Evolutionary conservation across 371 early-diverging fungal genomes (phyloP).

Genomic region (Actinomortierella ambigua): DNA sequence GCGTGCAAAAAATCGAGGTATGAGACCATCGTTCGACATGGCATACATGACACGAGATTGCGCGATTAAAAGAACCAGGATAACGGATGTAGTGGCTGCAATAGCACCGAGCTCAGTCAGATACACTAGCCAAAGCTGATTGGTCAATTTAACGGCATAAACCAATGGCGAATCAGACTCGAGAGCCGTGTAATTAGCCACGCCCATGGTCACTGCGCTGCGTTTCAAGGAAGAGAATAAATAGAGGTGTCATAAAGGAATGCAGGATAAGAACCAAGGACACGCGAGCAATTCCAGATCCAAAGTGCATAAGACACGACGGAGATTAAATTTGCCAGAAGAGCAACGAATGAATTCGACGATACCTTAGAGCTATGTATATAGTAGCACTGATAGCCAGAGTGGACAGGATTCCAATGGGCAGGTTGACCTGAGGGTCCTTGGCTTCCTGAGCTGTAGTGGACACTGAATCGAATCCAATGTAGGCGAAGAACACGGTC

Average conservation of each 20-base stretch:
- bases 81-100: constrained; percentile 78
- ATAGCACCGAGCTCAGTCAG: constrained; percentile 80
- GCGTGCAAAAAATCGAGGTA: constrained; percentile 72
- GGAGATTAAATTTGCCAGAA: background rate
- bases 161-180: constrained; percentile 66
- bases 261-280: no score
- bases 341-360: background rate
- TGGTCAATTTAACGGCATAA: constrained; percentile 62
- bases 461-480: constrained; percentile 90
- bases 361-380: constrained; percentile 72
- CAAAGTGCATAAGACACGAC: background rate
- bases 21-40: constrained; percentile 87
- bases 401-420: constrained; percentile 86
- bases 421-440: constrained; percentile 83
- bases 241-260: background rate
- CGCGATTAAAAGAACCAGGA: constrained; percentile 74
- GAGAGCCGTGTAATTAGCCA: constrained; percentile 63
- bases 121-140: constrained; percentile 71
- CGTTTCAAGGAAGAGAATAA: constrained; percentile 13
- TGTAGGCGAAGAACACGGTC: constrained; percentile 89
- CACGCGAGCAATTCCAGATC: no score
- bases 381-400: constrained; percentile 77
- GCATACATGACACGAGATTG: constrained; percentile 89
- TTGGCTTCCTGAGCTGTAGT: constrained; percentile 88
- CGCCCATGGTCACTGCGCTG: constrained; percentile 77